phyloP scores from a whole-genome alignment of 2,329 filamentous ascomycete species.

The Fusarium globosum region DNA sequence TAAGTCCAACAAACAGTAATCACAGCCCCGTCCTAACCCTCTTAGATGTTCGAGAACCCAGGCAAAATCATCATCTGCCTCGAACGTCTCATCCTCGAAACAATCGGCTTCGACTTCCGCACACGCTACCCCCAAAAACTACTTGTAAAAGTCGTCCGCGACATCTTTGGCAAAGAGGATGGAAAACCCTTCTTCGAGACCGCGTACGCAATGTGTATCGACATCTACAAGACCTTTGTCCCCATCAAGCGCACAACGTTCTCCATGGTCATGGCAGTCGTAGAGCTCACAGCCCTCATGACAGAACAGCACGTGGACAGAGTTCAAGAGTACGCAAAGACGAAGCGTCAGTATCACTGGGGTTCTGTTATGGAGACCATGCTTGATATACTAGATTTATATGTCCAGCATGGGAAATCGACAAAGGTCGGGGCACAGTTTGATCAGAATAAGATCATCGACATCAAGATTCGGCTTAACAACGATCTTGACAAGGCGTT shows the following conservation, averaged over 20 bases:
- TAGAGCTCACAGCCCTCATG: slow-evolving; percentile 83
- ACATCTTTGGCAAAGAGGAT: slow-evolving; percentile 56
- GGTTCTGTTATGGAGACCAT: slow-evolving; percentile 77
- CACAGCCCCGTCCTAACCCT: background rate
- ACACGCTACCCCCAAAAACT: slow-evolving; percentile 88
- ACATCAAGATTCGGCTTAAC: slow-evolving; percentile 88
- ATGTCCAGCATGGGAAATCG: slow-evolving; percentile 81
- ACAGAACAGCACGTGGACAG: slow-evolving; percentile 59
- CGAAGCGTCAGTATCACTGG: slow-evolving; percentile 60
- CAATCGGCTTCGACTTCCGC: slow-evolving; percentile 92
- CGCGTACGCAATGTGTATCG: slow-evolving; percentile 85
- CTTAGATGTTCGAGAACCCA: slow-evolving; percentile 80
- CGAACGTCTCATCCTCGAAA: slow-evolving; percentile 92
- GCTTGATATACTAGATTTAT: slow-evolving; percentile 90
- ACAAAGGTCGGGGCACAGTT: slow-evolving; percentile 80
- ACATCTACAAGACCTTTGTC: slow-evolving; percentile 92
- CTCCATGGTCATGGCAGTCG: slow-evolving; percentile 83
- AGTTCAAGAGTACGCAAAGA: slow-evolving; percentile 61
- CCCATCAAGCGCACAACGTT: slow-evolving; percentile 89
- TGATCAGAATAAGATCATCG: slow-evolving; percentile 82
- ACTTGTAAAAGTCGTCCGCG: slow-evolving; percentile 80
- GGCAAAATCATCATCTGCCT: slow-evolving; percentile 87
- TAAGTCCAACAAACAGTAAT: slow-evolving; percentile 52
- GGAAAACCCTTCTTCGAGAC: slow-evolving; percentile 70
- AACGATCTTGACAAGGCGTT: slow-evolving; percentile 76